Evolutionary conservation across 2,329 filamentous ascomycete species (phyloP), one percentile per base, ranked within the genome.

Genomic region (Blastomyces gilchristii): DNA sequence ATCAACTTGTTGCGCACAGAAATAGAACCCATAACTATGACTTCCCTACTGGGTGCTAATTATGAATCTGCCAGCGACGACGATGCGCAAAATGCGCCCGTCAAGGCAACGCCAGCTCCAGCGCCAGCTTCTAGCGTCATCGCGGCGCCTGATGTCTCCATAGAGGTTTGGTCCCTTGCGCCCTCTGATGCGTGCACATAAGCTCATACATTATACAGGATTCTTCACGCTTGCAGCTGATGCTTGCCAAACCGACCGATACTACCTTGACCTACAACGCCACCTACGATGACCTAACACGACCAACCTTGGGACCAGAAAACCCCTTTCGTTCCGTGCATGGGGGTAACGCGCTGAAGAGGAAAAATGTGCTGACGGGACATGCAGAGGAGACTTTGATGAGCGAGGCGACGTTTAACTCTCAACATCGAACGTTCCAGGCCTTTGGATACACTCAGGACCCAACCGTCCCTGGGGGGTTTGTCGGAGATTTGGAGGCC

Each of bases 371-470:
- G 0, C 82, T 90, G 12, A 97, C 94, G 0, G 94, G 94, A 12
- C 88, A 85, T 70, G 94, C 94, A 1, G 84, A 94, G 69, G 93
- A 99, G 76, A 91, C 89, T 0, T 89, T 85, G 68, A 85, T 99
- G 67, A 96, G 90, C 74, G 94, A 97, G 71, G 85, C 93, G 67
- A 91, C 90, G 0, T 99, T 99, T 74, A 86, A 90, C 68, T 85
- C 85, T 71, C 91, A 94, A 67, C 92, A 97, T 73, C 87, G 91
- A 63, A 91, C 91, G 1, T 84, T 94, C 65, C 87, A 93, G 73
- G 83, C 88, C 66, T 68, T 81, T 56, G 81, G 81, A 2, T 83
- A 82, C 68, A 78, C 85, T 70, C 75, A 76, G 67, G 78, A 81
- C 65, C 79, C 79, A 12, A 75, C 72, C 25, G 65, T 71, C 37